Percentiles rank a stretch among this genome's conserved stretches.
phyloP scores from a whole-genome alignment of 2,329 filamentous ascomycete genomes.

The Paecilomyces formosus region DNA sequence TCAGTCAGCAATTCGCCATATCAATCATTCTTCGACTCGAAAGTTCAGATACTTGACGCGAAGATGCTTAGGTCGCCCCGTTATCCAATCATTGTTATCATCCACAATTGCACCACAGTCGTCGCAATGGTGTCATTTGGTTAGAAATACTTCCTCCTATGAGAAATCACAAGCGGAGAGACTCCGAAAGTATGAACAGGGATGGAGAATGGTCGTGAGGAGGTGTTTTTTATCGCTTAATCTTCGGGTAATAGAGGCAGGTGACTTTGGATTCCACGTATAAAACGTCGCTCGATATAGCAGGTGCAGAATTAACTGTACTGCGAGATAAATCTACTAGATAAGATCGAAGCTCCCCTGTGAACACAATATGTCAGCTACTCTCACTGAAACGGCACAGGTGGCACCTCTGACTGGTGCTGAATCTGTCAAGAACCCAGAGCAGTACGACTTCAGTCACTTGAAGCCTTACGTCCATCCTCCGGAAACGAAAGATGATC shows the following conservation, averaged over 20 bases:
- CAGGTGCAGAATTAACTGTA: too few species aligned
- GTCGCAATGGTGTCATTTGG: not conserved
- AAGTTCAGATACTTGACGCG: not conserved
- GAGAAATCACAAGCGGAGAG: not conserved
- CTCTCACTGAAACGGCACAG: not conserved
- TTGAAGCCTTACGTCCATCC: slow-evolving; percentile 6
- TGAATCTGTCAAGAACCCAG: not conserved
- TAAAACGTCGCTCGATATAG: not conserved
- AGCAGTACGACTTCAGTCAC: slow-evolving; percentile 3
- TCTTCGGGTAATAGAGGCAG: not conserved
- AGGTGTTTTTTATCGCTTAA: not conserved
- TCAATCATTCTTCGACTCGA: not conserved
- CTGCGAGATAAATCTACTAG: not conserved
- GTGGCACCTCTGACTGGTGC: not conserved
- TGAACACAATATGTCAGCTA: not conserved
- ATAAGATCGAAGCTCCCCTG: not conserved
- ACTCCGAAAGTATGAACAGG: not conserved
- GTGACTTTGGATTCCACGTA: not conserved
- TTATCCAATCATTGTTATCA: not conserved
- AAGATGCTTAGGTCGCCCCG: too few species aligned
- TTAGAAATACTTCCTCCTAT: not conserved
- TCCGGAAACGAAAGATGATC: slow-evolving; percentile 4
- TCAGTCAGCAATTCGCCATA: not conserved
- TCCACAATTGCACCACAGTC: not conserved
- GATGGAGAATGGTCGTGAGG: not conserved